These are phyloP conservation scores for Hibiscus mutabilis DNA, from an alignment of 345 rosid species.

Conservation along the genomic window DNA sequence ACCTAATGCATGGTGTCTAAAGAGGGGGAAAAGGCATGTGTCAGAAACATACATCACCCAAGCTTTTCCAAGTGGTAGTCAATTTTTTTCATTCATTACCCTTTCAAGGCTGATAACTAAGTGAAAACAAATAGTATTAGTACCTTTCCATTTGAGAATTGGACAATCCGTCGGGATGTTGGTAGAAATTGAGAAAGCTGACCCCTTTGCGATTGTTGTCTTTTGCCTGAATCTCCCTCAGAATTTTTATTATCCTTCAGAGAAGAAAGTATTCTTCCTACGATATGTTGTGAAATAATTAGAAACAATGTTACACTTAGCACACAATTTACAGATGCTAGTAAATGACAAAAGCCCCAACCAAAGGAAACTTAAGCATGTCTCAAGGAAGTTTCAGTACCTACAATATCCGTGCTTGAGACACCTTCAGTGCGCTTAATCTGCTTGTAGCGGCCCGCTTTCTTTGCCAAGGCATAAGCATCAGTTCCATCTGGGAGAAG, in stretches of 20 bases:
- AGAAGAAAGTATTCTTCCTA: slow-evolving; percentile 80
- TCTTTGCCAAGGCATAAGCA: slow-evolving; percentile 88
- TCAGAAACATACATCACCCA: neutral
- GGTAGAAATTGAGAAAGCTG: slow-evolving; percentile 78
- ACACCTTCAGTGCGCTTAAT: slow-evolving; percentile 97
- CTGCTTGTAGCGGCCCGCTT: slow-evolving; percentile 88
- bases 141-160: slow-evolving; percentile 71
- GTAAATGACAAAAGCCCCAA: neutral
- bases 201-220: slow-evolving; percentile 26
- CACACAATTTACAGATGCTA: neutral
- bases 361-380: neutral
- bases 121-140: slow-evolving; percentile 16
- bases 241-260: slow-evolving; percentile 33
- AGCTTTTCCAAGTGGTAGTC: neutral
- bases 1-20: neutral
- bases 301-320: slow-evolving; percentile 1
- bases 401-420: slow-evolving; percentile 98
- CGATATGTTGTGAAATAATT: slow-evolving; percentile 7
- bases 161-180: slow-evolving; percentile 89
- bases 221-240: slow-evolving; percentile 18
- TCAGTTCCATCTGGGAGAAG: slow-evolving; percentile 91
- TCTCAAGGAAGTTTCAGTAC: slow-evolving; percentile 31
- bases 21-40: neutral
- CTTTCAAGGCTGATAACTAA: neutral
- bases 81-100: neutral